Conservation (phyloP, 495 filamentous ascomycete genomes). For the Penicillium canariense region DNA sequence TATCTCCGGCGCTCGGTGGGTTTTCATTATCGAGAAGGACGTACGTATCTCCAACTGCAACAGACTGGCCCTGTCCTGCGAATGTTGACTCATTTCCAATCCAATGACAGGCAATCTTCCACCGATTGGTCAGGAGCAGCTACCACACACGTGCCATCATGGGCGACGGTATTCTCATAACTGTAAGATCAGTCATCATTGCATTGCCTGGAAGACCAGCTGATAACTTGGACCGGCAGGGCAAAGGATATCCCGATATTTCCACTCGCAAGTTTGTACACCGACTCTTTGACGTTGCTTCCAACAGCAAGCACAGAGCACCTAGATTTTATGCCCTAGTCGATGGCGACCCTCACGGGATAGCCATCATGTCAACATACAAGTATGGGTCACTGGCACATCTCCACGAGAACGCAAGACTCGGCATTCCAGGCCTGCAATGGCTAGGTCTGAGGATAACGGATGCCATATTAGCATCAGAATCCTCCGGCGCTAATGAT, state of each 20-base stretch:
- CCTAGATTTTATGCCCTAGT: conserved; percentile 63
- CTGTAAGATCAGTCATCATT: conserved; percentile 42
- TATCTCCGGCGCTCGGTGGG: conserved; percentile 58
- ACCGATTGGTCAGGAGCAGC: conserved; percentile 55
- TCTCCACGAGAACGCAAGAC: conserved; percentile 62
- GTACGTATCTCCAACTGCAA: conserved; percentile 35
- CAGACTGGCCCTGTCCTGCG: background rate
- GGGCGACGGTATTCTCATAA: conserved; percentile 66
- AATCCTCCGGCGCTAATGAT: conserved; percentile 29
- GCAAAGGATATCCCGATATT: conserved; percentile 91
- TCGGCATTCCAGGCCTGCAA: conserved; percentile 55
- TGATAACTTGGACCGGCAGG: conserved; percentile 34
- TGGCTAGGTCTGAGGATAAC: conserved; percentile 74
- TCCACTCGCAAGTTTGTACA: conserved; percentile 66
- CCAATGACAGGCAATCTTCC: conserved; percentile 70
- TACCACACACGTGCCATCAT: conserved; percentile 50
- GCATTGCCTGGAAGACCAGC: background rate
- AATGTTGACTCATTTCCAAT: background rate
- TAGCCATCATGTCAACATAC: conserved; percentile 84
- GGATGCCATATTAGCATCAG: conserved; percentile 48
- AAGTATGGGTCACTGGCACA: conserved; percentile 76
- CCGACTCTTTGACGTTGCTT: conserved; percentile 28
- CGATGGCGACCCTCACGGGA: conserved; percentile 85
- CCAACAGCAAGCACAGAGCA: conserved; percentile 22
- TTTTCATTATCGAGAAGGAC: conserved; percentile 92